Evolutionary conservation across 495 filamentous ascomycete genomes (phyloP), one percentile per base, ranked within the genome.

Genomic region (Mycothermus thermophilus): DNA sequence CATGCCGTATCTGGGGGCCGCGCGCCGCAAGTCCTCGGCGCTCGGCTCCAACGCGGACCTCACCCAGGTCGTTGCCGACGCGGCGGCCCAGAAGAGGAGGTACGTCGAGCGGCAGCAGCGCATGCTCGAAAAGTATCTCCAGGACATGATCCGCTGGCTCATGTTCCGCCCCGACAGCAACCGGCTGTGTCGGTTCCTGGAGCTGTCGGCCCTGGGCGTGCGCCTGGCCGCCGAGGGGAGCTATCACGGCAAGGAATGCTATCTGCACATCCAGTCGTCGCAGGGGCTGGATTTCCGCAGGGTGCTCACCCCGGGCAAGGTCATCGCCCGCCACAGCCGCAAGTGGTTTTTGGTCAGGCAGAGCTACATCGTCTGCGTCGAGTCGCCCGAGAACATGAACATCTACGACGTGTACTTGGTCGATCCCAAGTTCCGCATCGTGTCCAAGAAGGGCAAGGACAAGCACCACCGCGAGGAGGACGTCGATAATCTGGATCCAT

Each of bases 341-440:
- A 93, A 93, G 54, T 99, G 90, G 90, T 99, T 99, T 54, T 64
- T 93, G 22, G 88, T 99, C n/a, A 67, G 90, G 30, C 87, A 96
- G 53, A 93, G 83, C 55, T 99, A 96, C 46, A 77, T 99, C 36
- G 88, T 93, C 37, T 96, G 92, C 43, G 87, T 96, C 26, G 87
- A 99, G 52, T 94, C 87, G 1, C 90, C 90, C 8, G 88, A 96
- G 47, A 88, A 87, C 44, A 93, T 95, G 87, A 92, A 93, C 50
- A 93, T 96, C 26, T 96, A 95, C 51, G 90, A 99, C 60, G 90
- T 96, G 42, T 94, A 96, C 51, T 69, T 99, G 7, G 80, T 94
- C 14, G 90, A 99, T 47, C 63, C 81, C 1, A 71, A 75, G 39
- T 99, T 95, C 55, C 65, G 71, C 23, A 72, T 93, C 17, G 72